Conservation (phyloP, 495 filamentous ascomycete species). For the Tuber aestivum region DNA sequence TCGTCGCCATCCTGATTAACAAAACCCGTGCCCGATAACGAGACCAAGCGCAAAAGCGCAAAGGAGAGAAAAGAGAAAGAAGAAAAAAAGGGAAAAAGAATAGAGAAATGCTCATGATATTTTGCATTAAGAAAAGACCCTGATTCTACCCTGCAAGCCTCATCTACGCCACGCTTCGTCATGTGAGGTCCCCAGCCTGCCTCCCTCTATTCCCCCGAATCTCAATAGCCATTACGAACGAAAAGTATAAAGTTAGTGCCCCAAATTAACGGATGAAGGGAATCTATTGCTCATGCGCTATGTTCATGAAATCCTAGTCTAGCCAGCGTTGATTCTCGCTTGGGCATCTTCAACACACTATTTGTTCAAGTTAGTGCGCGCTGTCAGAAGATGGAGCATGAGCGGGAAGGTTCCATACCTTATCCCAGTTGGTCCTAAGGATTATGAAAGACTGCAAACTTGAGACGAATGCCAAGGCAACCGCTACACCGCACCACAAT, state of each 20-base stretch:
- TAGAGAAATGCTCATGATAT: not conserved
- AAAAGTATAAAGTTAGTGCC: not conserved
- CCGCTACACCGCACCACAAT: constrained; percentile 73
- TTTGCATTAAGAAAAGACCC: not conserved
- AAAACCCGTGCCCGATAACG: not conserved
- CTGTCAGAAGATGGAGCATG: not conserved
- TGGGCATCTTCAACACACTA: not conserved
- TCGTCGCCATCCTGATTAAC: not conserved
- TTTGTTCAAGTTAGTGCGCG: not conserved
- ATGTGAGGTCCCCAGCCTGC: not conserved
- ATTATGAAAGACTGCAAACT: constrained; percentile 31
- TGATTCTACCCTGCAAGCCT: not conserved
- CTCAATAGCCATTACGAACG: not conserved
- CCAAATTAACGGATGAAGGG: not conserved
- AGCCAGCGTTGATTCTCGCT: not conserved
- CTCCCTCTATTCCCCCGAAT: not conserved
- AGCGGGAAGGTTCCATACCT: constrained; percentile 9
- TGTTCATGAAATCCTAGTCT: not conserved
- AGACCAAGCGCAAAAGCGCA: too few species aligned
- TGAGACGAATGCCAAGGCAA: constrained; percentile 54
- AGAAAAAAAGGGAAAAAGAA: not conserved
- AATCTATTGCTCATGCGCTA: not conserved
- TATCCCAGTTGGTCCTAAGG: constrained; percentile 33
- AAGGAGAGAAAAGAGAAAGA: too few species aligned
- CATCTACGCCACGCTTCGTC: not conserved